These are phyloP conservation scores for Fraxinus nigra DNA, from an alignment of 305 asterid genomes.

Conservation along the genomic window DNA sequence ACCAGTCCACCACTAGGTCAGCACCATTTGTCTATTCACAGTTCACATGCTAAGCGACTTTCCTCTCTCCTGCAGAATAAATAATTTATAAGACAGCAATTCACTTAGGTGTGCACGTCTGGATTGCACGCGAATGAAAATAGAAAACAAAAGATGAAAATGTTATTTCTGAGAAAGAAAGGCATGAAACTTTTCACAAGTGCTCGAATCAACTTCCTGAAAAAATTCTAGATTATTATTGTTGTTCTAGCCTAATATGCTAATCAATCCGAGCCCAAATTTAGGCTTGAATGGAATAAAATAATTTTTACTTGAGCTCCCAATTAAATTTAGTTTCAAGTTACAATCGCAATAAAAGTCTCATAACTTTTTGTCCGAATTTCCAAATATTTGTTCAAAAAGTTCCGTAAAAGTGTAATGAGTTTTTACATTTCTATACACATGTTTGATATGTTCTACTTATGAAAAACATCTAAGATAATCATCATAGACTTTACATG, in stretches of 20 bases:
- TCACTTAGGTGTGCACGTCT: neutral
- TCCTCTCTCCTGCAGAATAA: neutral
- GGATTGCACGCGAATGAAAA: neutral
- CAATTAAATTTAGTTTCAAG: neutral
- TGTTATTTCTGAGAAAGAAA: neutral
- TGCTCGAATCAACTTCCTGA: neutral
- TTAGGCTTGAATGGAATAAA: neutral
- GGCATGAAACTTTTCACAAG: neutral
- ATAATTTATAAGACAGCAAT: neutral
- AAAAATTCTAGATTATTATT: neutral
- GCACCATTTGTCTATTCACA: neutral
- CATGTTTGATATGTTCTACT: neutral
- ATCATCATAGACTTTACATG: neutral
- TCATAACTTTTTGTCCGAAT: neutral
- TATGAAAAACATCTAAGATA: neutral
- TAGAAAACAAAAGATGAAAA: no score
- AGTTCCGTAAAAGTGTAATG: no score
- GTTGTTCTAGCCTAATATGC: neutral
- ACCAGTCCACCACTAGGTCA: neutral
- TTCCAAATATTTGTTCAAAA: neutral
- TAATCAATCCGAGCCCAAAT: neutral
- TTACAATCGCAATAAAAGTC: neutral
- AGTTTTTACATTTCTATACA: no score
- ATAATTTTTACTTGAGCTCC: neutral
- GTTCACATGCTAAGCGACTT: neutral